Evolutionary conservation across 352 stramenopile species (phyloP), one percentile per base, ranked within the genome.

Genomic region (Pythium guiyangense): DNA sequence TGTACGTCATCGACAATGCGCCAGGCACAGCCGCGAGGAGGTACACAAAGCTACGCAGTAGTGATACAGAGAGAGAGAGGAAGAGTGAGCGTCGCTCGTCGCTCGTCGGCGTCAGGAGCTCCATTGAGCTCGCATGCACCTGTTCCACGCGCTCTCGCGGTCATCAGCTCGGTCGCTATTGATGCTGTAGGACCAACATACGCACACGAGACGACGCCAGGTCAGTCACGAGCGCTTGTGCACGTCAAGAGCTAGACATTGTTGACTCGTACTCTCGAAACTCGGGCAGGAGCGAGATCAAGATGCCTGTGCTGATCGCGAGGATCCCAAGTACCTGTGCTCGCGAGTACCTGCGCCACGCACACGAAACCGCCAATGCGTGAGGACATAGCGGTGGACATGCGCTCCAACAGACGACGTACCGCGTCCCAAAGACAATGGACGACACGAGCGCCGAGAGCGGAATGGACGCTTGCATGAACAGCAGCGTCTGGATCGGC

Each of bases 1-100:
- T 95, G 67, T 95, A 95, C 42, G 94, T 62, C 75, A 93, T 92
- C 12, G 84, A 94, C n/a, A 93, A 43, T 0, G 86, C 71, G 3
- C 81, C 84, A 10, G 84, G 86, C 14, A 96, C 63, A 9, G 84
- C 81, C 18, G 86, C 84, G 25, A 93, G 52, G 37, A 94, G 56
- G 53, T 92, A 96, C 57, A 93, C 78, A 2, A 96, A 45, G 57
- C 75, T 84, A 37, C 29, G 4, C 2, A 42, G 22, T 56, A 35
- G 15, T 35, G 4, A 49, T 12, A 3, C n/a, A 43, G 6, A 31
- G n/a, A 42, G 6, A 52, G 57, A 52, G 18, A 42, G 26, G 22
- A 22, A 39, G 26, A 58, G 15, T 45, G 39, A 45, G 39, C n/a
- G 11, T 22, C 18, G 18, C 18, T 20, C 15, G 22, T 22, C 22